Base-by-base conservation (phyloP, 2,329 filamentous ascomycete species). In the Keithomyces neogunnii region DNA sequence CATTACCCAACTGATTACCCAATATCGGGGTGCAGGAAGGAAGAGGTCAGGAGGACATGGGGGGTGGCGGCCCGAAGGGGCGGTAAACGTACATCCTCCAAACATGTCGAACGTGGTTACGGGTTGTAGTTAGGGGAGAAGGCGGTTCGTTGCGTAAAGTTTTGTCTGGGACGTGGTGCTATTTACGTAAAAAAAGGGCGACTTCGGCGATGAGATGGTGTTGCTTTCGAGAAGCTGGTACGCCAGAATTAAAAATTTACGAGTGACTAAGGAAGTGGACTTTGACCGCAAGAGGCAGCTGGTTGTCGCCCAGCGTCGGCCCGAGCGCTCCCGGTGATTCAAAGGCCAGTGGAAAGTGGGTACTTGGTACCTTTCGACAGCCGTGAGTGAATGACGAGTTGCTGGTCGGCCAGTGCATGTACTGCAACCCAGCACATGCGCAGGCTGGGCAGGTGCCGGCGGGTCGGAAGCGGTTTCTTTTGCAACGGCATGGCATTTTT, bases 41-140 rank as follows among this genome's bases (percentile, higher is more conserved):
- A 28, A 30, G 11, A 47, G 10, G 19, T 19, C 19, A 19, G 19
- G n/a, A n/a, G 33, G 35, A n/a, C 51, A 10, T 11, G 43, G 49
- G 39, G 40, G 45, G 6, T 9, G 6, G 45, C 35, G 30, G 39
- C 10, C 35, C 11, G 19, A 39, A 30, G 42, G 36, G 35, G 49
- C 11, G 50, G 42, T 45, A 50, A 42, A 71, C 75, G 60, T 69
- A 80, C 77, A 62, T 62, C 61, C 61, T 61, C 59, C 60, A 59
- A 63, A 63, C 61, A 63, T 63, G 38, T 38, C 51, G 50, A 42
- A 32, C 5, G n/a, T 5, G 13, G 32, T 35, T 31, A 47, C 29
- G 5, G 26, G 43, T 51, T 30, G 19, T 48, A 28, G 32, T 32
- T 13, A 29, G 13, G 40, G 32, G 19, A 9, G 45, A 46, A 33